Evolutionary conservation across 1,139 yeast genomes (phyloP).

Genomic region (Hyphopichia buzzinii): DNA sequence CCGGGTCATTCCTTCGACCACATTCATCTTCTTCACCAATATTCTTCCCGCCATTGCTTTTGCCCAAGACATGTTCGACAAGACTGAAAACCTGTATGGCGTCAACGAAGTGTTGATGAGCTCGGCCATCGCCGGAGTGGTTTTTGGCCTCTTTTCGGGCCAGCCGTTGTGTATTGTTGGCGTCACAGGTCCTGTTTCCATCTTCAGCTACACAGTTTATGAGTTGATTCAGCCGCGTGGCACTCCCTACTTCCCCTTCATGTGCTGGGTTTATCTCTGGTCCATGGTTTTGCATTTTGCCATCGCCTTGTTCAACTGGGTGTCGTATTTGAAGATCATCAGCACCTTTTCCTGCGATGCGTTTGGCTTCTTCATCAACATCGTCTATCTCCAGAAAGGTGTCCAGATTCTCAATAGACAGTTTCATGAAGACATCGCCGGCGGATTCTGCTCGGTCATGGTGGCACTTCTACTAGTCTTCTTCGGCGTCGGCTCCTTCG

Average conservation of each 20-base stretch:
- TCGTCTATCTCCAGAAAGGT: constrained; percentile 90
- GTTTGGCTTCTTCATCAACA: constrained; percentile 87
- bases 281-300: constrained; percentile 76
- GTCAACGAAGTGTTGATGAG: constrained; percentile 84
- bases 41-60: constrained; percentile 91
- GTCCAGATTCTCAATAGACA: constrained; percentile 76
- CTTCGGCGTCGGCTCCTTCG: constrained; percentile 65
- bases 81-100: constrained; percentile 83
- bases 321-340: constrained; percentile 67
- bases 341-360: constrained; percentile 88
- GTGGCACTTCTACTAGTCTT: constrained; percentile 71
- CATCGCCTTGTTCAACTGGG: constrained; percentile 69
- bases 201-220: constrained; percentile 88
- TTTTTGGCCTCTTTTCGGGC: constrained; percentile 82
- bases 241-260: constrained; percentile 81
- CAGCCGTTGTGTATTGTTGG: constrained; percentile 97
- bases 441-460: constrained; percentile 76
- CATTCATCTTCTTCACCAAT: constrained; percentile 85
- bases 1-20: constrained; percentile 82
- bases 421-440: constrained; percentile 48
- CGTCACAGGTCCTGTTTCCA: constrained; percentile 91
- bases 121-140: constrained; percentile 84
- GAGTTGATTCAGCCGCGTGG: constrained; percentile 66
- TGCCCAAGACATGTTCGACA: constrained; percentile 95
- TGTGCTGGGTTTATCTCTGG: constrained; percentile 97